Conservation (phyloP, 805 yeast genomes). For the Candida nanaspora region DNA sequence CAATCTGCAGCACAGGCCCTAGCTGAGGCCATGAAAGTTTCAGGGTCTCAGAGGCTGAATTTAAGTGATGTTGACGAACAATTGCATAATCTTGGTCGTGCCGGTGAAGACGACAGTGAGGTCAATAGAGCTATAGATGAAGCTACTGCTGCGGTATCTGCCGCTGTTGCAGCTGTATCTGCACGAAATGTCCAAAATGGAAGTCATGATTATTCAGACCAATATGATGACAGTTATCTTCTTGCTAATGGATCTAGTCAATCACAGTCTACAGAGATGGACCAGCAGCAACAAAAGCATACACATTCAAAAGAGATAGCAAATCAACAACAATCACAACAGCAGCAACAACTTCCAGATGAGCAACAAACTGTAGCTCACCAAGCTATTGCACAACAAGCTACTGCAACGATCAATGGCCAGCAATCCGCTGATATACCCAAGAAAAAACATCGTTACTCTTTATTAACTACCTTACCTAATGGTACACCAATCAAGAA, state of each 20-base stretch:
- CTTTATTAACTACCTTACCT: neutral
- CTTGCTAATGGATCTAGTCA: conserved; percentile 1
- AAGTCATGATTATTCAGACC: conserved; percentile 1
- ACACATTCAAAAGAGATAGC: conserved; percentile 3
- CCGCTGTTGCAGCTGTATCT: conserved; percentile 5
- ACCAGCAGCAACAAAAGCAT: conserved; percentile 6
- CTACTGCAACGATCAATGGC: neutral
- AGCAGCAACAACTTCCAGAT: neutral
- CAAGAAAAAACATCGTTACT: neutral
- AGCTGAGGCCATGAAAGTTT: neutral
- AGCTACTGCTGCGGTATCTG: conserved; percentile 6
- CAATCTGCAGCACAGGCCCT: conserved; percentile 2
- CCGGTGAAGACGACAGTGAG: neutral
- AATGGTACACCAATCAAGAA: conserved; percentile 21
- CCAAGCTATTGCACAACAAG: neutral
- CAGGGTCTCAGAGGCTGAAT: neutral
- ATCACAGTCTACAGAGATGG: conserved; percentile 1
- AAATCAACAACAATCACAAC: conserved; percentile 1
- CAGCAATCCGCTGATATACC: neutral
- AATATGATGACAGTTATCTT: conserved; percentile 7
- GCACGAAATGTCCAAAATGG: conserved; percentile 1
- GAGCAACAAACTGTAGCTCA: neutral
- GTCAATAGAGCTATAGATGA: neutral
- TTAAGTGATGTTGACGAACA: conserved; percentile 16
- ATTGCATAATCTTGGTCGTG: conserved; percentile 5